phyloP scores from a whole-genome alignment of 176 grass and related monocot species.

The Chrysopogon serrulatus region DNA sequence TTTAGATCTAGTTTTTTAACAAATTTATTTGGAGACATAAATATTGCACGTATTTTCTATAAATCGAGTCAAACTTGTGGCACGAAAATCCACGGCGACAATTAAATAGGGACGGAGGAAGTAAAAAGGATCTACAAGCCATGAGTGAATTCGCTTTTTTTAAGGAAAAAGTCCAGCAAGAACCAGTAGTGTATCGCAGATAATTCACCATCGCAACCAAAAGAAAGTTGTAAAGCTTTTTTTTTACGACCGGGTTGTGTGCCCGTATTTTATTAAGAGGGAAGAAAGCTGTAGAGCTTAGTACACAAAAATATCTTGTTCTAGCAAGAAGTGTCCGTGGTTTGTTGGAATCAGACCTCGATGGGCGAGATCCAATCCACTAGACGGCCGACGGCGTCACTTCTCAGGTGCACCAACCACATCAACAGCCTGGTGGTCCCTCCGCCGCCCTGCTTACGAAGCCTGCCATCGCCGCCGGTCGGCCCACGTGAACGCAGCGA shows the following conservation, averaged over 20 bases:
- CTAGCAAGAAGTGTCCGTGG: not conserved
- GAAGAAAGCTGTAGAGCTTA: not conserved
- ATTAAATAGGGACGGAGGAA: too few species aligned
- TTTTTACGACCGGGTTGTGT: too few species aligned
- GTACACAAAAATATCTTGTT: not conserved
- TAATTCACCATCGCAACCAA: not conserved
- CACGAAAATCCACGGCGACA: too few species aligned
- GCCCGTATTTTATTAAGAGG: too few species aligned
- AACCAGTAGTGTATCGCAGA: not conserved
- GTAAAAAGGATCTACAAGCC: too few species aligned
- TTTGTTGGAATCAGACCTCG: not conserved
- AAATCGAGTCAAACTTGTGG: too few species aligned
- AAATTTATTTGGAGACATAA: too few species aligned
- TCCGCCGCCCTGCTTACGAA: not conserved
- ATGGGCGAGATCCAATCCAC: slow-evolving; percentile 6
- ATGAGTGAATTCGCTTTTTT: too few species aligned
- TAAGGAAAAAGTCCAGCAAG: not conserved
- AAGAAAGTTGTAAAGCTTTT: not conserved
- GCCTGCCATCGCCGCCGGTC: not conserved
- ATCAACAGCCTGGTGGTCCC: not conserved
- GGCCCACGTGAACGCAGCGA: not conserved
- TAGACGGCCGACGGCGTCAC: not conserved
- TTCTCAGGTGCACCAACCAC: slow-evolving; percentile 23
- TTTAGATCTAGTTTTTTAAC: too few species aligned
- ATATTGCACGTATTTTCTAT: too few species aligned